Conservation (phyloP, 2,329 filamentous ascomycete species). For the Leptographium procerum region DNA sequence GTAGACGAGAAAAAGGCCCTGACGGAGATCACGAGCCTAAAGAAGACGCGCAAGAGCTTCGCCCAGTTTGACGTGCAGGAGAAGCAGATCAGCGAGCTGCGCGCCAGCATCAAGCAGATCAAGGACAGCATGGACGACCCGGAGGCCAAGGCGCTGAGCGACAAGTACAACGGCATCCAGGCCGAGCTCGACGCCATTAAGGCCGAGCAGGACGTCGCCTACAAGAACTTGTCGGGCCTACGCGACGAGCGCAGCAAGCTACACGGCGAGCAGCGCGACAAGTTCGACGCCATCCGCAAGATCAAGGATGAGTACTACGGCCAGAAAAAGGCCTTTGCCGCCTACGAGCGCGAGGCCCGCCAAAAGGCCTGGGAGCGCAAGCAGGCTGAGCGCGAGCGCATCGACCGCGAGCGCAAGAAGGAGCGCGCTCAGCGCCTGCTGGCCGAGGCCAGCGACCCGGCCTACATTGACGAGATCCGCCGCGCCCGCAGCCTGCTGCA, state of each 20-base stretch:
- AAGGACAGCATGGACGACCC: slow-evolving; percentile 86
- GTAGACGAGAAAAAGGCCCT: slow-evolving; percentile 96
- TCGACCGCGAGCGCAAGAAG: slow-evolving; percentile 61
- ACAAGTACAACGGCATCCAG: slow-evolving; percentile 76
- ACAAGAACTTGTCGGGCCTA: slow-evolving; percentile 75
- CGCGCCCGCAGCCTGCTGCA: slow-evolving; percentile 77
- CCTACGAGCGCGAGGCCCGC: slow-evolving; percentile 75
- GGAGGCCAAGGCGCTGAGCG: slow-evolving; percentile 76
- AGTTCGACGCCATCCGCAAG: slow-evolving; percentile 69
- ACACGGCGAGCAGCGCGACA: slow-evolving; percentile 76
- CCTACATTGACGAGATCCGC: slow-evolving; percentile 87
- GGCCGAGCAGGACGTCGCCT: slow-evolving; percentile 80
- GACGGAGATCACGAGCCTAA: slow-evolving; percentile 66
- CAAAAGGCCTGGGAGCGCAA: slow-evolving; percentile 66
- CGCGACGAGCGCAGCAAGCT: slow-evolving; percentile 78
- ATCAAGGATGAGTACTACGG: slow-evolving; percentile 83
- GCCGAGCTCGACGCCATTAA: slow-evolving; percentile 83
- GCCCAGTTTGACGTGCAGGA: slow-evolving; percentile 72
- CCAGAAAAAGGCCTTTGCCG: slow-evolving; percentile 68
- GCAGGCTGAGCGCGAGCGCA: slow-evolving; percentile 67
- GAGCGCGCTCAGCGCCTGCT: slow-evolving; percentile 66
- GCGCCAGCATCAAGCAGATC: slow-evolving; percentile 77
- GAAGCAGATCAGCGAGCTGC: slow-evolving; percentile 80
- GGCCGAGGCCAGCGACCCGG: slow-evolving; percentile 71
- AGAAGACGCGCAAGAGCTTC: slow-evolving; percentile 88